Percentiles rank a stretch among this genome's conserved stretches.
phyloP scores from a whole-genome alignment of 176 grass and related monocot species.

The Coix lacrymajobi region DNA sequence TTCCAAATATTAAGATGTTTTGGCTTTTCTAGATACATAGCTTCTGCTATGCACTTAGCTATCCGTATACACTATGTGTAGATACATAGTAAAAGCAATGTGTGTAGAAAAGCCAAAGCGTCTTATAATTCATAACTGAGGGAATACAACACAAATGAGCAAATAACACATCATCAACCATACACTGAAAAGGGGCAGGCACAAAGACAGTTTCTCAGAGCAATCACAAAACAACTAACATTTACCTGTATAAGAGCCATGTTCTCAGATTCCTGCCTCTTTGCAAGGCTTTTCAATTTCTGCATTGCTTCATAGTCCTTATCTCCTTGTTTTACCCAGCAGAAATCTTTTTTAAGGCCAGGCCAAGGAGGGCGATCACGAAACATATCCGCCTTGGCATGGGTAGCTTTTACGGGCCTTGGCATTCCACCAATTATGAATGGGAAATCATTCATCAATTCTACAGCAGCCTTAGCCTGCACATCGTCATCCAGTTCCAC shows the following conservation, averaged over 20 bases:
- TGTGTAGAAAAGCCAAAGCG: no score
- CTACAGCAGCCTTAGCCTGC: slow-evolving; percentile 33
- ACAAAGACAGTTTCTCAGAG: background rate
- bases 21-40: background rate
- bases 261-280: slow-evolving; percentile 48
- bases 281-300: slow-evolving; percentile 34
- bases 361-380: slow-evolving; percentile 33
- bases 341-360: slow-evolving; percentile 37
- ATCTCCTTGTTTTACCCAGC: slow-evolving; percentile 32
- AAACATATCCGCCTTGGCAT: slow-evolving; percentile 42
- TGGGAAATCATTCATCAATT: slow-evolving; percentile 45
- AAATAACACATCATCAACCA: background rate
- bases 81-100: background rate
- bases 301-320: slow-evolving; percentile 26
- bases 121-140: no score
- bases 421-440: slow-evolving; percentile 65
- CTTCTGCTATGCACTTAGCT: background rate
- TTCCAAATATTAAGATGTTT: background rate
- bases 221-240: background rate
- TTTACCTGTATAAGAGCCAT: slow-evolving; percentile 58
- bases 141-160: no score
- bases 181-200: background rate
- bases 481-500: slow-evolving; percentile 37
- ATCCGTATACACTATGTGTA: background rate
- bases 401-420: slow-evolving; percentile 42